phyloP scores from a whole-genome alignment of 2,329 filamentous ascomycete genomes.

The Fusarium sp. region DNA sequence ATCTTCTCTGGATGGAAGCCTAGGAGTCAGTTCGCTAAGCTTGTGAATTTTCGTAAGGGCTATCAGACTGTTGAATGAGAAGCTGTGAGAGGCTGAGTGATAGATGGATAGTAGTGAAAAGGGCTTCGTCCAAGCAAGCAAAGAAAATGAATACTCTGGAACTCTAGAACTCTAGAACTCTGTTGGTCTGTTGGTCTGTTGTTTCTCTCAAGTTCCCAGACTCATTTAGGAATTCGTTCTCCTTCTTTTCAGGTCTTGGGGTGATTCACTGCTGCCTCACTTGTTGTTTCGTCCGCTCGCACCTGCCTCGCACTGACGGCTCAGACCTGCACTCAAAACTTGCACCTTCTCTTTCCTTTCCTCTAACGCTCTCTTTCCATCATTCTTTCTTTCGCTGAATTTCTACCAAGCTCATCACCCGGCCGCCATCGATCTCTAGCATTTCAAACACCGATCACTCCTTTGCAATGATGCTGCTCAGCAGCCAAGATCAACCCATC shows the following conservation, averaged over 20 bases:
- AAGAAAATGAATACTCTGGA: too few relatives aligned
- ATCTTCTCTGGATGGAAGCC: neutral
- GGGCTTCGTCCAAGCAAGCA: too few relatives aligned
- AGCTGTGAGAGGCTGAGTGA: neutral
- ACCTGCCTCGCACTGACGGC: neutral
- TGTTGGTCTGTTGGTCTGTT: too few relatives aligned
- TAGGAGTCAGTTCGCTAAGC: neutral
- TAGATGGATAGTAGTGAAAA: neutral
- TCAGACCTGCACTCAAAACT: neutral
- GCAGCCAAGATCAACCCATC: neutral
- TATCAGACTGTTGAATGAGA: neutral
- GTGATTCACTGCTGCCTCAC: neutral
- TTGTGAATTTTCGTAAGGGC: neutral
- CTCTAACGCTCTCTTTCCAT: neutral
- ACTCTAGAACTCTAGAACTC: too few relatives aligned
- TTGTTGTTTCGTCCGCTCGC: neutral
- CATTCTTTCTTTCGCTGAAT: neutral
- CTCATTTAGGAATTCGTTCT: too few relatives aligned
- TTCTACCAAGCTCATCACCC: neutral
- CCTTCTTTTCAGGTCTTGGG: neutral
- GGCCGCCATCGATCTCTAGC: neutral
- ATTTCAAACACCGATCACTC: neutral
- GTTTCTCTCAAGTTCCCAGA: too few relatives aligned
- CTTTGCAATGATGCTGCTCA: slow-evolving; percentile 9
- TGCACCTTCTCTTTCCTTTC: neutral